phyloP scores from a whole-genome alignment of 2,329 filamentous ascomycete genomes.

The Aspergillus bombycis region DNA sequence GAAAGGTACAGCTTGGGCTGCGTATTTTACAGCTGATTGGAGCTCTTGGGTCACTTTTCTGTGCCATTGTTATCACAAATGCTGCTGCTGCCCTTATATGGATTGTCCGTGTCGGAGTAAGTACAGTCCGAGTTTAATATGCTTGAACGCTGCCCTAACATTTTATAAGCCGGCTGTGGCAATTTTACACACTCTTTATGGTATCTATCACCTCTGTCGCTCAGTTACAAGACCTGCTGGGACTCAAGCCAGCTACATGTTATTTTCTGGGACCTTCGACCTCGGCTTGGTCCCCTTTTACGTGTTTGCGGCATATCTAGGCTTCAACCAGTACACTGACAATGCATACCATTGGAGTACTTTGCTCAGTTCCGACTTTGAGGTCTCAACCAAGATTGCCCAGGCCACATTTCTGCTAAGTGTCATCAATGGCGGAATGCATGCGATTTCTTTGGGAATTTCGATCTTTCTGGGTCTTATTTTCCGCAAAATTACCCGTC shows the following conservation, averaged over 20 bases:
- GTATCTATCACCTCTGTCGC: conserved; percentile 76
- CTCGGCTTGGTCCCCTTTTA: conserved; percentile 66
- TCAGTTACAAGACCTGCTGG: conserved; percentile 72
- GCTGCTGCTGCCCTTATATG: conserved; percentile 68
- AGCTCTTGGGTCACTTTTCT: conserved; percentile 70
- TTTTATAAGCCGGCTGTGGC: conserved; percentile 70
- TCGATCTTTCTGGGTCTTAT: conserved; percentile 75
- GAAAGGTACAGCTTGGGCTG: conserved; percentile 70
- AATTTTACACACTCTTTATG: conserved; percentile 73
- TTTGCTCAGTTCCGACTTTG: conserved; percentile 59
- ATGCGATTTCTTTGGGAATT: conserved; percentile 69
- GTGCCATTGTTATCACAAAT: conserved; percentile 75
- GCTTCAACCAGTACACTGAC: conserved; percentile 54
- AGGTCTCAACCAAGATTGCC: conserved; percentile 62
- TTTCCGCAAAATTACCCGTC: conserved; percentile 77
- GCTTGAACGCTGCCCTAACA: conserved; percentile 2
- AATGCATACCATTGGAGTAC: conserved; percentile 65
- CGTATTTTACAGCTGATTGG: conserved; percentile 69
- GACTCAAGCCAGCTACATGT: conserved; percentile 84
- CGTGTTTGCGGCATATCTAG: conserved; percentile 60
- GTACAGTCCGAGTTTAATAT: conserved; percentile 33
- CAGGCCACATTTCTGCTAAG: conserved; percentile 70
- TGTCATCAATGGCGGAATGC: conserved; percentile 66
- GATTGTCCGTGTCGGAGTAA: conserved; percentile 76
- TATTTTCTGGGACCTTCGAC: conserved; percentile 79